These are phyloP conservation scores for Fomitopsis palustris DNA, from an alignment of 1,284 basidiomycete genomes.

Conservation along the genomic window DNA sequence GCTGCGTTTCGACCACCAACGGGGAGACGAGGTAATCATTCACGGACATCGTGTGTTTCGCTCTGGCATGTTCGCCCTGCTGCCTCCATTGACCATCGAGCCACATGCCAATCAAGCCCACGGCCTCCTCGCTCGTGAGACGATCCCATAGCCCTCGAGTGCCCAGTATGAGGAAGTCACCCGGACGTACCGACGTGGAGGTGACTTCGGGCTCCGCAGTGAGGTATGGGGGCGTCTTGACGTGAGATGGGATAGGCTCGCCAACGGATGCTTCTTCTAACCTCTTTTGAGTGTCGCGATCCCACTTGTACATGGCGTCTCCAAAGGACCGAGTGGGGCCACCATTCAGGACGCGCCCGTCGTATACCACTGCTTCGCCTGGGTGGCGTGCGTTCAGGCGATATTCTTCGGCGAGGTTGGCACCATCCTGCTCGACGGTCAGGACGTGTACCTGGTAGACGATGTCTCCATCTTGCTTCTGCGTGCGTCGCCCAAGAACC, in stretches of 20 bases:
- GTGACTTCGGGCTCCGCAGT: conserved; percentile 58
- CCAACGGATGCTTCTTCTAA: conserved; percentile 33
- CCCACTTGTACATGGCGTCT: conserved; percentile 50
- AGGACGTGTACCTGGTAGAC: conserved; percentile 51
- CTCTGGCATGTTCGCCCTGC: conserved; percentile 1
- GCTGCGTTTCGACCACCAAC: neutral
- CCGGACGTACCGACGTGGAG: conserved; percentile 32
- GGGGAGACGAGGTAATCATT: neutral
- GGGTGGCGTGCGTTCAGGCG: conserved; percentile 37
- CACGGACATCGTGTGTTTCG: neutral
- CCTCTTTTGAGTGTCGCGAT: conserved; percentile 27
- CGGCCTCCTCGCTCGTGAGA: conserved; percentile 55
- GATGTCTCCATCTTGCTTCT: conserved; percentile 25
- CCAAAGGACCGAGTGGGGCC: conserved; percentile 50
- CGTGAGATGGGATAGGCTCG: conserved; percentile 21
- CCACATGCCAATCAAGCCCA: conserved; percentile 53
- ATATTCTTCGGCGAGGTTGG: conserved; percentile 35
- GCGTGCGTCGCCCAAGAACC: conserved; percentile 47
- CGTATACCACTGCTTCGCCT: conserved; percentile 34
- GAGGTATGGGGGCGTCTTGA: conserved; percentile 48
- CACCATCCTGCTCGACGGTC: conserved; percentile 48
- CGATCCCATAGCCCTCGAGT: conserved; percentile 59
- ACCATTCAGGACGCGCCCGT: conserved; percentile 40
- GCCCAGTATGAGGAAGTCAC: conserved; percentile 55
- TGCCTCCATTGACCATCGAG: conserved; percentile 23